Evolutionary conservation across 2,329 filamentous ascomycete genomes (phyloP), one percentile per base, ranked within the genome.

Genomic region (Byssochlamys sp.): DNA sequence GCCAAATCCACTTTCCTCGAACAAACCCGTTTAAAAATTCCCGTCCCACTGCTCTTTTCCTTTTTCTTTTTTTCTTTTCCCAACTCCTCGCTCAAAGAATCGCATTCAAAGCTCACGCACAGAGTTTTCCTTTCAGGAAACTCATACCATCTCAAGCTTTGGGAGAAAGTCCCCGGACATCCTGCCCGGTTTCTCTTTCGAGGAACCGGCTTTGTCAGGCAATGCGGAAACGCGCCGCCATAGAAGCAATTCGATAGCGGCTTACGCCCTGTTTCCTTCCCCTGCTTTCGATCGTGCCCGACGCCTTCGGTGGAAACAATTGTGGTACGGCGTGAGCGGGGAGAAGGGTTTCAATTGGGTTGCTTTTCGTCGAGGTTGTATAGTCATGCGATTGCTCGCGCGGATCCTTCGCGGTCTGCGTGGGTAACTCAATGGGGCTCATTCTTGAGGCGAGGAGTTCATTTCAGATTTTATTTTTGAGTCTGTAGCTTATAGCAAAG

Each of bases 101-200:
- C 92, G 92, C 91, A 88, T 86, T 95, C 91, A 88, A 96, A 96
- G 92, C 91, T 90, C 78, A 91, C 89, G 87, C 79, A 95, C 90
- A 87, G 90, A 88, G 81, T 65, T 64, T 60, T 53, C 60, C 55
- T 54, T 39, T 49, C 51, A 9, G 45, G 31, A 83, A 70, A 71
- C 68, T 67, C 74, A 68, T 68, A 70, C 67, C 69, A 72, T 64
- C 67, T 56, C 57, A 68, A 72, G 91, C 91, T 96, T 96, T 94
- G 91, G 92, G 92, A 96, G 92, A 97, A 97, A 97, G 92, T 97
- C 92, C 92, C 92, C 92, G 92, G 92, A 96, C 91, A 86, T 62
- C 78, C 82, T 81, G 81, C 78, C 75, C 71, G 67, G 59, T 71
- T 68, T 66, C 62, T 67, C 70, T 71, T 64, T 58, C 63, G 56